These are phyloP conservation scores for Xylariaceae sp. DNA, from an alignment of 2,329 filamentous ascomycete genomes.

Conservation along the genomic window DNA sequence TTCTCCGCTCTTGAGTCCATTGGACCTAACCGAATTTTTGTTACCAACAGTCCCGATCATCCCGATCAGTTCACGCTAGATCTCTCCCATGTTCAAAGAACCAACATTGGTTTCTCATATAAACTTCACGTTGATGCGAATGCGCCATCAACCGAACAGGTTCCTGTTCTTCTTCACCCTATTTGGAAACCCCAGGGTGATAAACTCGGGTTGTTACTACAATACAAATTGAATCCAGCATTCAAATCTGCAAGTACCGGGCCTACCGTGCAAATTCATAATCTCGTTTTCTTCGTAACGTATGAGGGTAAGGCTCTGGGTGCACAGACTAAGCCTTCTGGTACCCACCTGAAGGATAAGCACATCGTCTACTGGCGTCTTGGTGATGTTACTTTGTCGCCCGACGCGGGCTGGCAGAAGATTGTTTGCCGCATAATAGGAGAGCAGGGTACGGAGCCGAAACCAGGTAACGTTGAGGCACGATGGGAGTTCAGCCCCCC, in stretches of 20 bases:
- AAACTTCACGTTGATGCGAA: slow-evolving; percentile 75
- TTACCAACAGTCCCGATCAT: slow-evolving; percentile 70
- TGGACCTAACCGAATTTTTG: slow-evolving; percentile 90
- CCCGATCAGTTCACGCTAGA: slow-evolving; percentile 83
- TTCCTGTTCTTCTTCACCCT: slow-evolving; percentile 75
- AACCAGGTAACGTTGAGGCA: slow-evolving; percentile 79
- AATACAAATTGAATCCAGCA: slow-evolving; percentile 81
- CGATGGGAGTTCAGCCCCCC: slow-evolving; percentile 70
- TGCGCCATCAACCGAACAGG: slow-evolving; percentile 57
- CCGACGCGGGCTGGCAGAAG: slow-evolving; percentile 69
- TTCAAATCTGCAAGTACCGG: slow-evolving; percentile 51
- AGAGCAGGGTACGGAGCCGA: slow-evolving; percentile 72
- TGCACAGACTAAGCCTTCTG: slow-evolving; percentile 78
- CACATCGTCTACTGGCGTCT: slow-evolving; percentile 81
- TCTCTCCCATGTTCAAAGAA: slow-evolving; percentile 72
- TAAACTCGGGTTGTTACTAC: slow-evolving; percentile 84
- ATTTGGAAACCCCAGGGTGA: slow-evolving; percentile 84
- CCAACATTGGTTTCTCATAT: slow-evolving; percentile 89
- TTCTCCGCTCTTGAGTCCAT: slow-evolving; percentile 89
- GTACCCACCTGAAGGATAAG: slow-evolving; percentile 80
- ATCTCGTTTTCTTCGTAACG: slow-evolving; percentile 74
- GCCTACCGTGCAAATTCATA: slow-evolving; percentile 66
- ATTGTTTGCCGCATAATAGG: slow-evolving; percentile 81
- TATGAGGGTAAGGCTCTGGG: slow-evolving; percentile 72
- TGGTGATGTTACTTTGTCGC: slow-evolving; percentile 72